phyloP scores from a whole-genome alignment of 352 stramenopile genomes.

The Phytophthora sp. region DNA sequence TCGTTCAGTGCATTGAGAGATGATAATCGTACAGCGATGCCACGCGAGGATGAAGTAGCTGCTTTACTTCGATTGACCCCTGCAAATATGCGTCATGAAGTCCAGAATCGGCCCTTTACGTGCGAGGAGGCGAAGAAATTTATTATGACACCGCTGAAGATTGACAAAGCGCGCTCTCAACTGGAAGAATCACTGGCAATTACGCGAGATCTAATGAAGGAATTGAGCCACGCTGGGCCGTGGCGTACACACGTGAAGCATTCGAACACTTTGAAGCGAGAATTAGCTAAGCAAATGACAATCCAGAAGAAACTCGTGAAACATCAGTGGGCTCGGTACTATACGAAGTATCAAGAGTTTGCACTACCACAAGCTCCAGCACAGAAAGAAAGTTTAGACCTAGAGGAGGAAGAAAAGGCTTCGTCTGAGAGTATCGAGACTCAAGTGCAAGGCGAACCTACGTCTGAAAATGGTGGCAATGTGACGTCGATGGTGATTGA shows the following conservation, averaged over 20 bases:
- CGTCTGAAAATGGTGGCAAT: constrained; percentile 6
- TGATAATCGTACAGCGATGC: neutral
- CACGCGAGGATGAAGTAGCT: constrained; percentile 39
- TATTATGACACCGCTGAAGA: constrained; percentile 33
- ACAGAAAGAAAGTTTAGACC: neutral
- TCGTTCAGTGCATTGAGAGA: neutral
- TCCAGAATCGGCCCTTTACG: constrained; percentile 45
- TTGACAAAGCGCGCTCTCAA: constrained; percentile 40
- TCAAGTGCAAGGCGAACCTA: constrained; percentile 23
- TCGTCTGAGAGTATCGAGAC: neutral
- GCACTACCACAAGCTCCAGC: constrained; percentile 1
- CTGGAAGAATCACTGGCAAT: constrained; percentile 54
- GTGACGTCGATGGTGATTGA: constrained; percentile 30
- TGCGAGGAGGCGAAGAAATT: constrained; percentile 37
- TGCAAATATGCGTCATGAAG: constrained; percentile 45
- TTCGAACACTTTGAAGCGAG: constrained; percentile 64
- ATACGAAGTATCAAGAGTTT: constrained; percentile 51
- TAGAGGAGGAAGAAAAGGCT: constrained; percentile 6
- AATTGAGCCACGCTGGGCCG: constrained; percentile 58
- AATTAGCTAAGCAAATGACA: constrained; percentile 54
- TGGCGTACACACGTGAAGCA: constrained; percentile 73
- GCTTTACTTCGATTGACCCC: constrained; percentile 53
- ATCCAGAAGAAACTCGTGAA: constrained; percentile 65
- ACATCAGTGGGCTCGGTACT: constrained; percentile 68
- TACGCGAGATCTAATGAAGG: constrained; percentile 63